These are phyloP conservation scores for Podaxis sp. DNA, from an alignment of 768 basidiomycete species.

Conservation along the genomic window DNA sequence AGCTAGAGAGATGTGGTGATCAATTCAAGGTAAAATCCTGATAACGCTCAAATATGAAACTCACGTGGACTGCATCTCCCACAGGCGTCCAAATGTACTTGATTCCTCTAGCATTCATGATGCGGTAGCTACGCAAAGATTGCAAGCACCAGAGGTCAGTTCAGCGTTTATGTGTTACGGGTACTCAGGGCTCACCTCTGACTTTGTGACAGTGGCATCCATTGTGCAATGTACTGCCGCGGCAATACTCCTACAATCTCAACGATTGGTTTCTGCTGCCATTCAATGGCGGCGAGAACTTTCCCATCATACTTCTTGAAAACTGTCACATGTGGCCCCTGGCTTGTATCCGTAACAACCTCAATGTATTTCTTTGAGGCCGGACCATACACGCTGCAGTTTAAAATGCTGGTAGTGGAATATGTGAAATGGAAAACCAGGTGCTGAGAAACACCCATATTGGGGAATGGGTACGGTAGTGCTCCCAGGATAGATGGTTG, in stretches of 20 bases:
- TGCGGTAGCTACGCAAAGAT: neutral
- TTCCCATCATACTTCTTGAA: conserved; percentile 25
- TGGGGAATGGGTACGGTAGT: conserved; percentile 16
- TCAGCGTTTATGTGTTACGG: neutral
- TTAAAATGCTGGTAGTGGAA: conserved; percentile 39
- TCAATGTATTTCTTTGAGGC: conserved; percentile 40
- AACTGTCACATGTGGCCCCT: conserved; percentile 22
- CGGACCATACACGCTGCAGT: conserved; percentile 44
- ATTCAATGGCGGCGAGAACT: conserved; percentile 43
- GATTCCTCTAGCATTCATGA: conserved; percentile 10
- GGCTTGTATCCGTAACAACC: conserved; percentile 34
- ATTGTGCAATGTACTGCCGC: conserved; percentile 36
- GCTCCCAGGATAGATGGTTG: conserved; percentile 21
- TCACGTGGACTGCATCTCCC: conserved; percentile 10
- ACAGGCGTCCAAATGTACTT: conserved; percentile 13
- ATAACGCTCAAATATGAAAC: neutral
- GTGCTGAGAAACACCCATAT: conserved; percentile 16
- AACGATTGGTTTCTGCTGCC: conserved; percentile 40
- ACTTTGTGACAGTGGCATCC: conserved; percentile 43
- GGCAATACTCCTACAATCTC: conserved; percentile 36
- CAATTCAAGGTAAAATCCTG: neutral
- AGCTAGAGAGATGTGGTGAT: conserved; percentile 27
- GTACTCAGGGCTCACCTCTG: conserved; percentile 31
- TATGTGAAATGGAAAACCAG: conserved; percentile 43
- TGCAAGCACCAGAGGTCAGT: neutral